phyloP scores from a whole-genome alignment of 139 green algal species.

The Tetratostichococcus sp. region DNA sequence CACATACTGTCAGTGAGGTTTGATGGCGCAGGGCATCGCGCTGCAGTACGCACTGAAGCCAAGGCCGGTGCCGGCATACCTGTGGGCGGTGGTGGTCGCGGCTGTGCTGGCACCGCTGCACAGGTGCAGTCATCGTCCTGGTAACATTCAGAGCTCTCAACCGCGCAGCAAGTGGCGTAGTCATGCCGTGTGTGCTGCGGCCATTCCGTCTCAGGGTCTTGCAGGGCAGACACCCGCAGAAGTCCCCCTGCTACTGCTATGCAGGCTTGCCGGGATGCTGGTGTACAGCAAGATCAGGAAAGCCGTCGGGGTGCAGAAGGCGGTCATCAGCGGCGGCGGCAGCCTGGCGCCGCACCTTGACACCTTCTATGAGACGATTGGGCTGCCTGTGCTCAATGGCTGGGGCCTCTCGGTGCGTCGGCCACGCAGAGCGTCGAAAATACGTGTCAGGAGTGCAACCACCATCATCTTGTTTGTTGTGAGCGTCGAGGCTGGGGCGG shows the following conservation, averaged over 20 bases:
- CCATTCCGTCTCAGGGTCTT: no score
- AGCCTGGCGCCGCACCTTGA: constrained; percentile 80
- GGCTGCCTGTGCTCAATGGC: constrained; percentile 83
- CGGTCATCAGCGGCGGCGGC: constrained; percentile 80
- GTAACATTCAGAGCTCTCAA: not conserved
- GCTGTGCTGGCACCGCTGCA: constrained; percentile 68
- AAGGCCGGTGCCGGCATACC: constrained; percentile 14
- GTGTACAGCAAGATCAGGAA: constrained; percentile 57
- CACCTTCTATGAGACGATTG: constrained; percentile 84
- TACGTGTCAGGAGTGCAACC: no score
- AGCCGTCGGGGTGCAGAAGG: constrained; percentile 50
- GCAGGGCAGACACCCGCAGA: no score
- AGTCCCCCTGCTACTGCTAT: no score
- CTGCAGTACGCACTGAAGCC: constrained; percentile 43
- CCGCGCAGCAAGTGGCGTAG: no score
- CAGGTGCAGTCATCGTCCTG: constrained; percentile 1
- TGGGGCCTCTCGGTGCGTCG: constrained; percentile 64
- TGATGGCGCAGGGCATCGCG: constrained; percentile 28
- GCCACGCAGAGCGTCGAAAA: no score
- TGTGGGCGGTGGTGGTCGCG: constrained; percentile 42
- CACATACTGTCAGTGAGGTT: no score
- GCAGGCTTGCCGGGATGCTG: constrained; percentile 21
- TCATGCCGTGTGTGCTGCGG: no score
- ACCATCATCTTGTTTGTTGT: no score
- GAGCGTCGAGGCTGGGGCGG: no score